These are phyloP conservation scores for Knoxia roxburghii DNA, from an alignment of 257 asterid genomes.

Conservation along the genomic window DNA sequence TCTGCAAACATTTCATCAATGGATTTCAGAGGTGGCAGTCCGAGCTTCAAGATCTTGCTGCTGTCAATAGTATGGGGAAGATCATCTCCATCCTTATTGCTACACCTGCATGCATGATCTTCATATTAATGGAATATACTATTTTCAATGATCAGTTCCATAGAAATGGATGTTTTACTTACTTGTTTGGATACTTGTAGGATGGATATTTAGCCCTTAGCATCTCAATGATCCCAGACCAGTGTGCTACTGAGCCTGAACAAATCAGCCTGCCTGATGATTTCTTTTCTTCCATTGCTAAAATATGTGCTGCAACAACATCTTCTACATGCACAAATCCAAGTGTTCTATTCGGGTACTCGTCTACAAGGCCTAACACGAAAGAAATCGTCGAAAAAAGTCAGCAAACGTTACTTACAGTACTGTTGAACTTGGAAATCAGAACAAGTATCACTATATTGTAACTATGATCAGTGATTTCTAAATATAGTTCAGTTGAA, in stretches of 20 bases:
- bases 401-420: too few relatives aligned
- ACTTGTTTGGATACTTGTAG: conserved; percentile 68
- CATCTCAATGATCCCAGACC: conserved; percentile 69
- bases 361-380: conserved; percentile 59
- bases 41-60: conserved; percentile 60
- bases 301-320: conserved; percentile 73
- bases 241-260: conserved; percentile 73
- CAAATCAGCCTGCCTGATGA: conserved; percentile 83
- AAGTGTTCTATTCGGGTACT: conserved; percentile 55
- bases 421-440: too few relatives aligned
- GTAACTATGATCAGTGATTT: neutral
- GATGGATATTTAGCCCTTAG: conserved; percentile 59
- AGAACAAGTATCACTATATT: too few relatives aligned
- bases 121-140: too few relatives aligned
- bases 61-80: conserved; percentile 62
- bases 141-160: too few relatives aligned
- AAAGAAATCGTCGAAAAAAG: too few relatives aligned
- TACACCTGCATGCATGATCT: conserved; percentile 36
- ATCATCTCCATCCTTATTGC: conserved; percentile 54
- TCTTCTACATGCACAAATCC: conserved; percentile 94
- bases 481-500: neutral
- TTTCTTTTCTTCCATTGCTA: conserved; percentile 69
- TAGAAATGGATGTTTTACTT: conserved; percentile 9
- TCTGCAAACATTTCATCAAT: conserved; percentile 80
- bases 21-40: conserved; percentile 65